phyloP scores from a whole-genome alignment of 164 flowering plant genomes.

The Liquidambar formosana region DNA sequence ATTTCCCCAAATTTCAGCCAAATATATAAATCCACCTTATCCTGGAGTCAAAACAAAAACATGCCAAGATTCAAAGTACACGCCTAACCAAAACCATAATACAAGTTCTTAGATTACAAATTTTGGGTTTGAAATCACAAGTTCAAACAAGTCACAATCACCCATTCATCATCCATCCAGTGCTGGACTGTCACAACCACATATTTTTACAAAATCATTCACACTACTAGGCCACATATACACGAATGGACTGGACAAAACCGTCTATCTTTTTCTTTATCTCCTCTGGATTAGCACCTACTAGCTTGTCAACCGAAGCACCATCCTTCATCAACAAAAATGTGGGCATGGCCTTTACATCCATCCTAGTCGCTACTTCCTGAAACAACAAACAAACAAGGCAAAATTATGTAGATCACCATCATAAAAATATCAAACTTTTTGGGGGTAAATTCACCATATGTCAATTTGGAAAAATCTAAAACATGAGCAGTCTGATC shows the following conservation, averaged over 20 bases:
- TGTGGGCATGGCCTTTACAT: conserved; percentile 80
- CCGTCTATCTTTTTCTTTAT: conserved; percentile 58
- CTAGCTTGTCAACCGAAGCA: conserved; percentile 52
- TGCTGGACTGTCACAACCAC: background rate
- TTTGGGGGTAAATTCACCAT: too few species aligned
- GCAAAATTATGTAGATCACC: background rate
- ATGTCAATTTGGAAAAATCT: too few species aligned
- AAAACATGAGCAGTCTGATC: too few species aligned
- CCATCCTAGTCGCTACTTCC: conserved; percentile 64
- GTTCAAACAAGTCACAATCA: background rate
- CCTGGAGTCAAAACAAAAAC: too few species aligned
- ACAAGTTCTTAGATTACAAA: background rate
- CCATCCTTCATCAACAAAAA: conserved; percentile 65
- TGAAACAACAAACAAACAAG: conserved; percentile 15
- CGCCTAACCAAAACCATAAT: background rate
- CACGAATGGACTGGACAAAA: conserved; percentile 43
- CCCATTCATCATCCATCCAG: background rate
- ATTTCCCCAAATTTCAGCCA: too few species aligned
- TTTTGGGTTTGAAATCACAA: background rate
- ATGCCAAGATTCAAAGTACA: background rate
- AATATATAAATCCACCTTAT: too few species aligned
- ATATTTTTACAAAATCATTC: background rate
- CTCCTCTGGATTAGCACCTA: conserved; percentile 83
- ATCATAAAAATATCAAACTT: background rate
- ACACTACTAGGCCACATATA: conserved; percentile 27